Base-by-base conservation (phyloP, 169 alveolate genomes). In the Cryptosporidium xiaoi region DNA sequence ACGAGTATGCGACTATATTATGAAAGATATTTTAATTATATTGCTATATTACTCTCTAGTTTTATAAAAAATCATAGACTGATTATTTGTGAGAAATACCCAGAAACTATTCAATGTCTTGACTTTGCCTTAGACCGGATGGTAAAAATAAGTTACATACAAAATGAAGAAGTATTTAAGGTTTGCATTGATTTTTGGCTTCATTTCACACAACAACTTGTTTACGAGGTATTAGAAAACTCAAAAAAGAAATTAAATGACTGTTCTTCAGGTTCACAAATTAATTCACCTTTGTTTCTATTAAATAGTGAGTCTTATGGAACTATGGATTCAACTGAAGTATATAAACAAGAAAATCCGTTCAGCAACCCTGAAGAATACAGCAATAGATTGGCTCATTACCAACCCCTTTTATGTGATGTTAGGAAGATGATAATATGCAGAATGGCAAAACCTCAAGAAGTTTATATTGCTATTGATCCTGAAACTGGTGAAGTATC, bases 141-240 rank as follows among this genome's bases (percentile, higher is more conserved):
- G 66, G 93, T 93, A 10, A 90, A 92, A 64, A 91, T 94, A 40
- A 68, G 93, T 27, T 71, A 67, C 65, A 91, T 94, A 33, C 96
- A 93, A 77, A 97, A 96, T 92, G 99, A 98, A 64, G 99, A 97
- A 65, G 96, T 98, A 16, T 98, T 98, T 90, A 97, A 98, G 82
- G 97, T 97, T 16, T 97, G 99, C 60, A 91, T 96, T 58, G 99
- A 98, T 83, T 98, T 96, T 92, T 98, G 99, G 99, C 97, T 95
- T 64, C 90, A 93, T 58, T 95, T 99, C 87, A 94, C 98, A 0
- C 95, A 92, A 53, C 90, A 92, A 40, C 77, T 96, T 29, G 91
- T 92, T 31, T 92, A 93, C n/a, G 97, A 94, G 65, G 90, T 93
- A 33, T 90, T 91, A 71, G 92, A 91, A 58, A 85, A 92, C 27